phyloP scores from a whole-genome alignment of 108 stramenopile species.

The Cyclotella sp. region DNA sequence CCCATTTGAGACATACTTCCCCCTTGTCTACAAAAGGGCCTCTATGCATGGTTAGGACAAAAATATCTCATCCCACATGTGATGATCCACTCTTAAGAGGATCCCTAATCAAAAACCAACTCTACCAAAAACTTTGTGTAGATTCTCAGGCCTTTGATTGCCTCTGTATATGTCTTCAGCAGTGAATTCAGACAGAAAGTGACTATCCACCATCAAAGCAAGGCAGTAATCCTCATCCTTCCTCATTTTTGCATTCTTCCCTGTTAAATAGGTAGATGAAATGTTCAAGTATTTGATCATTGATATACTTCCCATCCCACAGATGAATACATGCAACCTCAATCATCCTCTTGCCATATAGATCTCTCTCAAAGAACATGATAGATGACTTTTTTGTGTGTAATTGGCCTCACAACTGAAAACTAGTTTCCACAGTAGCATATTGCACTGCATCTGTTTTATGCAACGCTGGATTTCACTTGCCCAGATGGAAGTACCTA shows the following conservation, averaged over 20 bases:
- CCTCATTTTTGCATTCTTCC: neutral
- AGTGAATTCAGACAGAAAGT: neutral
- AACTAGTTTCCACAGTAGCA: too few relatives aligned
- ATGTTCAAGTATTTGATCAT: neutral
- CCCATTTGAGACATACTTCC: too few relatives aligned
- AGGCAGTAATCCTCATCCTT: neutral
- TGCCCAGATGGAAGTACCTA: too few relatives aligned
- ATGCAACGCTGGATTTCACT: too few relatives aligned
- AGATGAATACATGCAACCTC: neutral
- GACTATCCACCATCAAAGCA: neutral
- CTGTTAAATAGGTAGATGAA: neutral
- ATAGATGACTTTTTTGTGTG: too few relatives aligned
- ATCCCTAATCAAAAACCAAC: neutral
- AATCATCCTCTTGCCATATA: neutral
- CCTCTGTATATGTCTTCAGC: neutral
- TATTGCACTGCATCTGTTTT: too few relatives aligned
- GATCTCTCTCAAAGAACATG: neutral
- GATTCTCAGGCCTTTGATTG: neutral
- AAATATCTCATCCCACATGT: neutral
- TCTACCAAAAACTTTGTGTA: neutral
- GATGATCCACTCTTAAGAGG: neutral
- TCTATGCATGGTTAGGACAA: too few relatives aligned
- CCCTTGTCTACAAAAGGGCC: too few relatives aligned
- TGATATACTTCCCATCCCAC: neutral
- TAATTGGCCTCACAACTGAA: too few relatives aligned